Base-by-base conservation (phyloP, 2,329 filamentous ascomycete genomes). In the Sarocladium strictum region DNA sequence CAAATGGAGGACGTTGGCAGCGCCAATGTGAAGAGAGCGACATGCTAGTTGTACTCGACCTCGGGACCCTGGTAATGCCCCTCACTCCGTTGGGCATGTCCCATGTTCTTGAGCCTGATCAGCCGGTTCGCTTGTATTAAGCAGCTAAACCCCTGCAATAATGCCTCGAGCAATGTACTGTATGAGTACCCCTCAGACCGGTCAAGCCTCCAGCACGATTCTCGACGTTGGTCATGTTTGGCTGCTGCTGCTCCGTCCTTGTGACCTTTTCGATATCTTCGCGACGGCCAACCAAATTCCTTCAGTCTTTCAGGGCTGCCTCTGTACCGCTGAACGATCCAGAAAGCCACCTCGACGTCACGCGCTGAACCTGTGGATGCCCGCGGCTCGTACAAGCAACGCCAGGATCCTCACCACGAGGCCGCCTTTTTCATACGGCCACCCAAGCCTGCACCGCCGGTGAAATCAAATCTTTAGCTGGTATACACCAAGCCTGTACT, bases 101-200 rank as follows among this genome's bases (percentile, higher is more conserved):
- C 43, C n/a, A 24, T 23, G 10, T 23, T 32, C 43, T 21, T 35
- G 29, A 51, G 47, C 47, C 47, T 51, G 47, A 51, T 23, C 29
- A 35, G 17, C 17, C 26, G 19, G 43, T 3, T 17, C 17, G 26
- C 3, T 32, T n/a, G 43, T n/a, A n/a, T 29, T 11, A 32, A 15
- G 26, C 10, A 14, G 21, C 3, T n/a, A n/a, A n/a, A 51, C 9
- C 47, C 47, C 47, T 51, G 47, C 19, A 51, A 32, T 10, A 12
- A 33, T 35, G 29, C 23, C 26, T 51, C 3, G n/a, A 7, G 19
- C 27, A 6, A 7, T 14, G 10, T 35, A 51, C 23, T 14, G 10
- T 35, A 51, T 35, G 47, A 35, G 47, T 51, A 51, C 47, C 47
- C 47, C 47, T 51, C 47, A 51, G 47, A 51, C 47, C 47, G 47